A percentile compares a stretch with the other conserved stretches of the same genome.
These are phyloP conservation scores for Pisolithus orientalis DNA, from an alignment of 768 basidiomycete species.

Conservation along the genomic window DNA sequence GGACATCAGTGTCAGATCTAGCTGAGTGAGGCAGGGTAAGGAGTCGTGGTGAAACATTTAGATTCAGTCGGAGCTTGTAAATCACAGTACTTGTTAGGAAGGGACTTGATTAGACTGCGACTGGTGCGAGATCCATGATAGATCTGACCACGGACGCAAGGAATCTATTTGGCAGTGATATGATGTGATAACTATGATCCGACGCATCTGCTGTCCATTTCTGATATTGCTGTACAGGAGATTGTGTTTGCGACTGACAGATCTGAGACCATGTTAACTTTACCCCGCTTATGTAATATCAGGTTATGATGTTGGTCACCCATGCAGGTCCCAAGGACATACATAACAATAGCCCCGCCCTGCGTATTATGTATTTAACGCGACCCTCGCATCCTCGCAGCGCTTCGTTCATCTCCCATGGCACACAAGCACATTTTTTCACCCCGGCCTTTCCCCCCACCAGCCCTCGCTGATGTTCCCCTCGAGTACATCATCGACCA, in stretches of 20 bases:
- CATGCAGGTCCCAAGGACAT: not conserved
- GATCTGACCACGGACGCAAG: not conserved
- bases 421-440: constrained; percentile 10
- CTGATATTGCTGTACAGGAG: too few relatives aligned
- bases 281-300: too few relatives aligned
- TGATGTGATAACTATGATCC: too few relatives aligned
- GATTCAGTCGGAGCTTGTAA: not conserved
- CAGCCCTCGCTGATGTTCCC: constrained; percentile 57
- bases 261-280: too few relatives aligned
- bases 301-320: too few relatives aligned
- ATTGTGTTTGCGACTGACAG: too few relatives aligned
- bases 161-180: not conserved
- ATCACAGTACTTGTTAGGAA: not conserved
- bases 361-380: not conserved
- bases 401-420: constrained; percentile 29
- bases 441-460: constrained; percentile 58
- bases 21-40: not conserved
- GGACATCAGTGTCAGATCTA: not conserved
- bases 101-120: not conserved
- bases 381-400: not conserved
- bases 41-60: not conserved
- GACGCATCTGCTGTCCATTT: too few relatives aligned
- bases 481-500: constrained; percentile 68
- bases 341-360: not conserved
- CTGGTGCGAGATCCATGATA: too few relatives aligned